phyloP scores from a whole-genome alignment of 106 monocot species.

The Narthecium ossifragum region DNA sequence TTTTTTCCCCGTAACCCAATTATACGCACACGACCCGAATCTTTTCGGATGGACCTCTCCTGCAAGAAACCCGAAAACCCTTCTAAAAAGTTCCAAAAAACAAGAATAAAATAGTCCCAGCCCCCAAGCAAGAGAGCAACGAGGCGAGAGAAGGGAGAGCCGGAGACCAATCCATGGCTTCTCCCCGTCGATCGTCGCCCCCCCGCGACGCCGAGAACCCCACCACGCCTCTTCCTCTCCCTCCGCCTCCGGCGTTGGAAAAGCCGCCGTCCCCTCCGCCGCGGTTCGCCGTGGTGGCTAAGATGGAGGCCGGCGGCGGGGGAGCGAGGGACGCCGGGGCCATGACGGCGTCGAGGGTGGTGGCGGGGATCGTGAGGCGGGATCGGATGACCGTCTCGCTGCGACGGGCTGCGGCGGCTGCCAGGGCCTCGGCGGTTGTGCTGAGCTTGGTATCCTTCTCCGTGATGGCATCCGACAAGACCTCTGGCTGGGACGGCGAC shows the following conservation, averaged over 20 bases:
- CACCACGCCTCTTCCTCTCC: background rate
- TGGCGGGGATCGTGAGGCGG: constrained; percentile 24
- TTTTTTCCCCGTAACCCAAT: too few relatives aligned
- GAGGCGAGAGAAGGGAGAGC: too few relatives aligned
- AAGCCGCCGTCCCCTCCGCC: background rate
- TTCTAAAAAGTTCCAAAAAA: too few relatives aligned
- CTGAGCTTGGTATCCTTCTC: constrained; percentile 64
- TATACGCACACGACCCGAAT: too few relatives aligned
- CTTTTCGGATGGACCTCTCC: too few relatives aligned
- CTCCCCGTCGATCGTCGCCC: background rate
- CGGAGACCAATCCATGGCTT: background rate
- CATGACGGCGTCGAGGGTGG: constrained; percentile 17
- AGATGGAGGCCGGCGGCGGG: constrained; percentile 10
- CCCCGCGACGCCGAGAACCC: background rate
- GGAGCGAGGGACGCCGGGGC: background rate
- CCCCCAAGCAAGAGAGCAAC: too few relatives aligned
- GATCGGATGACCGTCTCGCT: constrained; percentile 15
- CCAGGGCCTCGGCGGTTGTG: constrained; percentile 46
- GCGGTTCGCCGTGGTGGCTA: background rate
- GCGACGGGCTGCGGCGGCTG: constrained; percentile 24
- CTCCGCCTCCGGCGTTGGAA: background rate
- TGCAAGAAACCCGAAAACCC: too few relatives aligned
- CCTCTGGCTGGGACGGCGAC: constrained; percentile 87
- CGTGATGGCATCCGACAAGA: constrained; percentile 76
- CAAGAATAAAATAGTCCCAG: too few relatives aligned